phyloP scores from a whole-genome alignment of 2,329 filamentous ascomycete species.

The Thyridium curvatum region DNA sequence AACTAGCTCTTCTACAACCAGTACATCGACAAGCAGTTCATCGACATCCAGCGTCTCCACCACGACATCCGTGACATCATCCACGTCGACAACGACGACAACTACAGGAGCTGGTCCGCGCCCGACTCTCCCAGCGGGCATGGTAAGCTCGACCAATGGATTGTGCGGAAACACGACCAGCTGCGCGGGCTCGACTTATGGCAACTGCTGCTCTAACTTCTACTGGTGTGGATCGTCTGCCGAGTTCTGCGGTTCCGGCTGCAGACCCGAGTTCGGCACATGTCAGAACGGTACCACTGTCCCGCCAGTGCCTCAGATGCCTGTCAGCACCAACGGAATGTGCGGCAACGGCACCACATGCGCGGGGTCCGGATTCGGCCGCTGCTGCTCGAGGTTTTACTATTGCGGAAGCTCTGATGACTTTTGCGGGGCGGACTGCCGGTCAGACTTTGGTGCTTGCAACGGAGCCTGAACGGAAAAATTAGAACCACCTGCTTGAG shows the following conservation, averaged over 20 bases:
- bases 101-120: neutral
- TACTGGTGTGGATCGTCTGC: constrained; percentile 9
- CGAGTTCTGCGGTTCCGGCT: constrained; percentile 9
- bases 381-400: constrained; percentile 10
- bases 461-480: constrained; percentile 1
- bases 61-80: neutral
- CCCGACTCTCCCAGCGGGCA: constrained; percentile 6
- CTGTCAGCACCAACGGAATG: too few species aligned
- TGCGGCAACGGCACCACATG: too few species aligned
- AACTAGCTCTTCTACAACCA: too few species aligned
- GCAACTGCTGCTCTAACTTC: constrained; percentile 10
- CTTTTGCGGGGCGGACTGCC: constrained; percentile 9
- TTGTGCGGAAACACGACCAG: constrained; percentile 10
- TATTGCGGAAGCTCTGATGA: constrained; percentile 9
- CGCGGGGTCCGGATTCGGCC: constrained; percentile 3
- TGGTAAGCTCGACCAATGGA: constrained; percentile 6
- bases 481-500: too few species aligned
- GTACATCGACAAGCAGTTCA: too few species aligned
- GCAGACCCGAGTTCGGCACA: constrained; percentile 6
- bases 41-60: neutral
- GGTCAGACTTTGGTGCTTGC: constrained; percentile 6
- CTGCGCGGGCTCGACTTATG: constrained; percentile 8
- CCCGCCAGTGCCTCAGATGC: neutral
- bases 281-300: constrained; percentile 1
- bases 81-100: neutral